Evolutionary conservation across 352 stramenopile genomes (phyloP).

Genomic region (Globisporangium alternatum): DNA sequence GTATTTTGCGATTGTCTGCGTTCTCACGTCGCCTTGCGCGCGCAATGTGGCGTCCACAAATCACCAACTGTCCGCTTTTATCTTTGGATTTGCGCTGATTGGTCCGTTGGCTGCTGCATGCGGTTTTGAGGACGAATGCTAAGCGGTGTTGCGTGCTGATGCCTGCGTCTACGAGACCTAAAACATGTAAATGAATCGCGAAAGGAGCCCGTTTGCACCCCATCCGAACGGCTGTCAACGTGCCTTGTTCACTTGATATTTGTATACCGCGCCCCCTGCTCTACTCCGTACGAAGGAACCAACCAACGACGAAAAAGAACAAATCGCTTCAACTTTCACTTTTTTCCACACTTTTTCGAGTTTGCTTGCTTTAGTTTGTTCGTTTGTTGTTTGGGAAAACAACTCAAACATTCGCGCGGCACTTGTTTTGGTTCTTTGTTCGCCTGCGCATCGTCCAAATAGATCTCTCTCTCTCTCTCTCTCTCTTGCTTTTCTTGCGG

Average conservation of each 20-base stretch:
- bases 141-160: background rate
- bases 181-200: slow-evolving; percentile 16
- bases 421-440: background rate
- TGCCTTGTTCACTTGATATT: background rate
- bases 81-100: background rate
- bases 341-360: background rate
- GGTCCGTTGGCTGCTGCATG: background rate
- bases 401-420: background rate
- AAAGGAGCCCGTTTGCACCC: slow-evolving; percentile 2
- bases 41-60: background rate
- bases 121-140: slow-evolving; percentile 6
- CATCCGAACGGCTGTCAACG: background rate
- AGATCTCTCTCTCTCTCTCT: slow-evolving; percentile 2
- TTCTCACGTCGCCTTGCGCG: background rate
- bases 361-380: background rate
- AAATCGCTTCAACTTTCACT: slow-evolving; percentile 6
- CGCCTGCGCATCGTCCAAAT: background rate
- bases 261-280: slow-evolving; percentile 10
- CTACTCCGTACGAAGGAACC: background rate
- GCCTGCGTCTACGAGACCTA: slow-evolving; percentile 6
- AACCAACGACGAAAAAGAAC: slow-evolving; percentile 2
- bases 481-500: background rate
- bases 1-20: background rate
- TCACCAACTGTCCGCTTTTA: background rate
- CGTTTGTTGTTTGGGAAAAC: background rate